Evolutionary conservation across 306 rosid genomes (phyloP).

Genomic region (Vachellia collinsii): DNA sequence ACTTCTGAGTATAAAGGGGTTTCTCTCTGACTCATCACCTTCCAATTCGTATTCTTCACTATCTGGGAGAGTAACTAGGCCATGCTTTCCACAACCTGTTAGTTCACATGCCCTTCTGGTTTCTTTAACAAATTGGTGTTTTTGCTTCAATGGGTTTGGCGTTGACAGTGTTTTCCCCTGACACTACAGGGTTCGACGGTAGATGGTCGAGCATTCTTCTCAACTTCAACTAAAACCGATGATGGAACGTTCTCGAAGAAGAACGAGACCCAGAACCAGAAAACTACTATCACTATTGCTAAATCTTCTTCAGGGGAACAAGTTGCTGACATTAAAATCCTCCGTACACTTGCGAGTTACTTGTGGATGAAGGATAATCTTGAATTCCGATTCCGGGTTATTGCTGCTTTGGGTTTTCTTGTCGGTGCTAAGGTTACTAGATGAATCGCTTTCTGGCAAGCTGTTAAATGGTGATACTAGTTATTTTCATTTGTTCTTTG

Average conservation of each 20-base stretch:
- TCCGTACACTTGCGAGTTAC: constrained; percentile 82
- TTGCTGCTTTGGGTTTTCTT: constrained; percentile 79
- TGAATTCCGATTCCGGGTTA: constrained; percentile 78
- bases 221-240: constrained; percentile 46
- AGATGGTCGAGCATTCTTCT: constrained; percentile 49
- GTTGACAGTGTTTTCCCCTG: not conserved
- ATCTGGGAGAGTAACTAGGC: constrained; percentile 37
- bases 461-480: constrained; percentile 30
- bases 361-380: constrained; percentile 90
- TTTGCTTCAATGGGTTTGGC: not conserved
- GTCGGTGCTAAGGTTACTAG: constrained; percentile 87
- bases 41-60: constrained; percentile 30
- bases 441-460: constrained; percentile 4
- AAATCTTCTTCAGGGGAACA: constrained; percentile 38
- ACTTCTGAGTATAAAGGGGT: constrained; percentile 41
- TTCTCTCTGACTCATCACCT: constrained; percentile 48
- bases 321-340: constrained; percentile 57
- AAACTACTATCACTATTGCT: constrained; percentile 31
- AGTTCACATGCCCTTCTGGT: constrained; percentile 32
- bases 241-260: constrained; percentile 40
- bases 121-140: not conserved
- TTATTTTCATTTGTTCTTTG: constrained; percentile 18
- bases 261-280: constrained; percentile 26
- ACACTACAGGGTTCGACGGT: constrained; percentile 41
- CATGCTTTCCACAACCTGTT: constrained; percentile 41